Evolutionary conservation across 2,329 filamentous ascomycete genomes (phyloP).

Genomic region (Diaporthe eres): DNA sequence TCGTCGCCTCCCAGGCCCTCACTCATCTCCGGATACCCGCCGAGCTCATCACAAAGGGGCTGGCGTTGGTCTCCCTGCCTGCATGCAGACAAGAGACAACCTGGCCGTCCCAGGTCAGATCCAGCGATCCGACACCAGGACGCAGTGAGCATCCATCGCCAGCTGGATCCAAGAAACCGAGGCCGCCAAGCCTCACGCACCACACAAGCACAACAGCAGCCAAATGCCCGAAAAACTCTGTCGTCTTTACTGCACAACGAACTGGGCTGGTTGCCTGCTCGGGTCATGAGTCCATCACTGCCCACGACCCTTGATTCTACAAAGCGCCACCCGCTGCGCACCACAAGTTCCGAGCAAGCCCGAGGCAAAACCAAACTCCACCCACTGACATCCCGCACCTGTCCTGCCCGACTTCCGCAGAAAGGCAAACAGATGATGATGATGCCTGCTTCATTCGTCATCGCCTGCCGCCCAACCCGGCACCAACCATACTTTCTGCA

Average conservation of each 20-base stretch:
- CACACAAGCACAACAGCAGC: not conserved
- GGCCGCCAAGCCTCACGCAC: not conserved
- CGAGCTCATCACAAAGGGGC: conserved; percentile 39
- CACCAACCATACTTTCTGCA: conserved; percentile 10
- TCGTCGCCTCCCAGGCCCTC: conserved; percentile 24
- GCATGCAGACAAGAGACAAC: conserved; percentile 28
- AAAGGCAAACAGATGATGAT: conserved; percentile 27
- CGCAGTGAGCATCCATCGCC: conserved; percentile 28
- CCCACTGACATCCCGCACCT: conserved; percentile 16
- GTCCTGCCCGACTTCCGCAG: conserved; percentile 23
- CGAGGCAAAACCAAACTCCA: conserved; percentile 30
- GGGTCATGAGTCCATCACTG: conserved; percentile 20
- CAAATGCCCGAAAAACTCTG: not conserved
- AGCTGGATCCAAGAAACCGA: not conserved
- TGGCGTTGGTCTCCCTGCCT: conserved; percentile 65
- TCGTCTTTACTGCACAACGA: not conserved
- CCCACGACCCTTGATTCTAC: conserved; percentile 11
- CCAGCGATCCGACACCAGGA: conserved; percentile 4
- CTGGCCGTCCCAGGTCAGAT: conserved; percentile 12
- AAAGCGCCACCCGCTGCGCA: not conserved
- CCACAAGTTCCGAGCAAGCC: conserved; percentile 12
- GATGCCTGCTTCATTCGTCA: conserved; percentile 18
- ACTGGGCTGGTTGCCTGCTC: not conserved
- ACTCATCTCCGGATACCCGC: conserved; percentile 37
- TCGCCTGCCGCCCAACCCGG: conserved; percentile 20